phyloP scores from a whole-genome alignment of 2,329 filamentous ascomycete species.

The Chrysoporthe deuterocubensis region DNA sequence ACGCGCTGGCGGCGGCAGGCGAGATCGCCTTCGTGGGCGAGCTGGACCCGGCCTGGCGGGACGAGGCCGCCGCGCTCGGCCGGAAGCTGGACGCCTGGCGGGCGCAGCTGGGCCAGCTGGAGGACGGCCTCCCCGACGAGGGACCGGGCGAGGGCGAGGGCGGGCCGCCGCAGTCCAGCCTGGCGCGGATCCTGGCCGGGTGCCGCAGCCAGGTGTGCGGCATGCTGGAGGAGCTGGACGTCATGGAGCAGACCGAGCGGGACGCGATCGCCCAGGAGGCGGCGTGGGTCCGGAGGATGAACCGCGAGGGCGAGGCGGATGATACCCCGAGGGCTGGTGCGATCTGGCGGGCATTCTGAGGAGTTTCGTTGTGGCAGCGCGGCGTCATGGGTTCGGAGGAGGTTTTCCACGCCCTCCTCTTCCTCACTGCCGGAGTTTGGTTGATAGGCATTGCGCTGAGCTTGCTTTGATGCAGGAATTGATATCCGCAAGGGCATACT shows the following conservation, averaged over 20 bases:
- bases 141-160: constrained; percentile 15
- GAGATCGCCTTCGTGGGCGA: constrained; percentile 56
- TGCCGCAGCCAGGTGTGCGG: constrained; percentile 55
- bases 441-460: too few relatives aligned
- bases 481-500: too few relatives aligned
- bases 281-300: constrained; percentile 62
- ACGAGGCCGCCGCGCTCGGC: constrained; percentile 56
- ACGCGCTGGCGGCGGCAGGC: constrained; percentile 32
- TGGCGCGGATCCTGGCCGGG: constrained; percentile 53
- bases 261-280: constrained; percentile 61
- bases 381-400: background rate
- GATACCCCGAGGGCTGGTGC: constrained; percentile 47
- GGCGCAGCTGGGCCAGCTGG: constrained; percentile 52
- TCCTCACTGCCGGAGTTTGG: too few relatives aligned
- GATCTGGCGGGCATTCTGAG: constrained; percentile 49
- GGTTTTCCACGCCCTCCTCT: too few relatives aligned
- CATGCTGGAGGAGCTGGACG: constrained; percentile 65
- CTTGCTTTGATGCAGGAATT: too few relatives aligned
- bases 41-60: constrained; percentile 62
- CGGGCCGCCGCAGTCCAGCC: constrained; percentile 41
- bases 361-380: background rate
- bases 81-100: constrained; percentile 61
- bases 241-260: constrained; percentile 65
- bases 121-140: constrained; percentile 26
- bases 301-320: constrained; percentile 42